These are phyloP conservation scores for Pseudozyma thailandica DNA, from an alignment of 1,284 basidiomycete species.

Conservation along the genomic window DNA sequence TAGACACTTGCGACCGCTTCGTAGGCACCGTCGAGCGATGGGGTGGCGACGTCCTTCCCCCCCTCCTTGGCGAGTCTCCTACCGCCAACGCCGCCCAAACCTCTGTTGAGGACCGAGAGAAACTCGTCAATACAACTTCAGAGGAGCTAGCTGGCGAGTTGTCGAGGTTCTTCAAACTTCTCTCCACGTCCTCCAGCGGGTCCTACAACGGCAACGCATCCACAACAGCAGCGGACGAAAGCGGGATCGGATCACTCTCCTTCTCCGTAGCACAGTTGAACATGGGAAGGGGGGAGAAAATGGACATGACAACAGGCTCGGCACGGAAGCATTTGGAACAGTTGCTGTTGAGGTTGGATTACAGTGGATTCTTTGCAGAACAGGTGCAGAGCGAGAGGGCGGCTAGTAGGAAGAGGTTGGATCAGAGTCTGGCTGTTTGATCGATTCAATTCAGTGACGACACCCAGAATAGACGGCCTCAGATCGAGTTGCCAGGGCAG, in stretches of 20 bases:
- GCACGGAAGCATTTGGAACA: conserved; percentile 84
- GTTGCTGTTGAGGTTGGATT: conserved; percentile 82
- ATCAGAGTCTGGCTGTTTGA: conserved; percentile 7
- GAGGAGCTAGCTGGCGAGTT: conserved; percentile 71
- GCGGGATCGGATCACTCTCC: conserved; percentile 29
- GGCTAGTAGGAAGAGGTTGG: conserved; percentile 6
- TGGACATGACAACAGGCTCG: conserved; percentile 36
- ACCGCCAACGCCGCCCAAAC: conserved; percentile 66
- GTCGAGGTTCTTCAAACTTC: conserved; percentile 33
- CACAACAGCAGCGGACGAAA: conserved; percentile 18
- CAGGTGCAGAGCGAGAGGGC: conserved; percentile 23
- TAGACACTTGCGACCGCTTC: conserved; percentile 84
- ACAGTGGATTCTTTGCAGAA: conserved; percentile 79
- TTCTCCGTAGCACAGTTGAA: conserved; percentile 24
- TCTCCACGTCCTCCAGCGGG: conserved; percentile 19
- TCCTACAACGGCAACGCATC: conserved; percentile 1
- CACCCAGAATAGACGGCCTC: no score
- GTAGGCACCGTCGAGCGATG: conserved; percentile 82
- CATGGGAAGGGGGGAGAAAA: conserved; percentile 1
- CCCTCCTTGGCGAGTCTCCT: conserved; percentile 76
- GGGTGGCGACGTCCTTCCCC: conserved; percentile 90
- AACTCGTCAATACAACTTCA: conserved; percentile 78
- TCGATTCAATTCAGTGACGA: not conserved
- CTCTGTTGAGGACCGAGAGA: conserved; percentile 75
- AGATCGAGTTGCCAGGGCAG: no score